Percentiles rank a stretch among this genome's conserved stretches.
phyloP scores from a whole-genome alignment of 2,329 filamentous ascomycete species.

The Bipolaris cookei region DNA sequence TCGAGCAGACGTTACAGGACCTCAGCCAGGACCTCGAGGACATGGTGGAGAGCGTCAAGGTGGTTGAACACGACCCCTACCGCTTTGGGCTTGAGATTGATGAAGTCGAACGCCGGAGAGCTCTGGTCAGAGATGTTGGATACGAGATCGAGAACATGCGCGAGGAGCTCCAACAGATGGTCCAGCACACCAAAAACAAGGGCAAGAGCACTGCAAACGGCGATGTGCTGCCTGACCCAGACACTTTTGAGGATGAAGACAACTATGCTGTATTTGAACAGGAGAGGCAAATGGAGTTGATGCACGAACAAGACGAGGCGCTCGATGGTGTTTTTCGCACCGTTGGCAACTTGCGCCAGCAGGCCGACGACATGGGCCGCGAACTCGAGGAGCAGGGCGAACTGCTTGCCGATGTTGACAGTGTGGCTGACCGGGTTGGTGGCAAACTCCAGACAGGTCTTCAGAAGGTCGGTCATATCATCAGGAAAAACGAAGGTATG shows the following conservation, averaged over 20 bases:
- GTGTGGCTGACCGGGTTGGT: slow-evolving; percentile 83
- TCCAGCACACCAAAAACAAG: slow-evolving; percentile 51
- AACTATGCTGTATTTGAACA: slow-evolving; percentile 87
- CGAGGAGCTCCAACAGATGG: slow-evolving; percentile 73
- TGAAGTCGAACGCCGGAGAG: slow-evolving; percentile 80
- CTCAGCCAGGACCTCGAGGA: slow-evolving; percentile 86
- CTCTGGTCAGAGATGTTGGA: slow-evolving; percentile 87
- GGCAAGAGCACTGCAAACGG: slow-evolving; percentile 48
- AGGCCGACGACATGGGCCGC: slow-evolving; percentile 94
- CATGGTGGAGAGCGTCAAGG: slow-evolving; percentile 83
- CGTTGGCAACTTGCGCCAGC: slow-evolving; percentile 85
- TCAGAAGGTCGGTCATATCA: slow-evolving; percentile 83
- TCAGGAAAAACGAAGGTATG: slow-evolving; percentile 86
- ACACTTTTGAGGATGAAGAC: slow-evolving; percentile 62
- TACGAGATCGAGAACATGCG: slow-evolving; percentile 89
- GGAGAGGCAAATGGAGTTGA: slow-evolving; percentile 86
- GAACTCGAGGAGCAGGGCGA: slow-evolving; percentile 94
- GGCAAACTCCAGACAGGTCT: slow-evolving; percentile 85
- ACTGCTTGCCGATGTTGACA: slow-evolving; percentile 85
- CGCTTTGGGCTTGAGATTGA: slow-evolving; percentile 83
- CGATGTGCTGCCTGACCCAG: slow-evolving; percentile 65
- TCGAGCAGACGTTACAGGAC: slow-evolving; percentile 75
- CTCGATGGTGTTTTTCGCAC: slow-evolving; percentile 92
- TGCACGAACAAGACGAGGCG: slow-evolving; percentile 93
- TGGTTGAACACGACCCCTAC: slow-evolving; percentile 85